Conservation (phyloP, 192 early-diverging fungal genomes). For the Coemansia sp. region DNA sequence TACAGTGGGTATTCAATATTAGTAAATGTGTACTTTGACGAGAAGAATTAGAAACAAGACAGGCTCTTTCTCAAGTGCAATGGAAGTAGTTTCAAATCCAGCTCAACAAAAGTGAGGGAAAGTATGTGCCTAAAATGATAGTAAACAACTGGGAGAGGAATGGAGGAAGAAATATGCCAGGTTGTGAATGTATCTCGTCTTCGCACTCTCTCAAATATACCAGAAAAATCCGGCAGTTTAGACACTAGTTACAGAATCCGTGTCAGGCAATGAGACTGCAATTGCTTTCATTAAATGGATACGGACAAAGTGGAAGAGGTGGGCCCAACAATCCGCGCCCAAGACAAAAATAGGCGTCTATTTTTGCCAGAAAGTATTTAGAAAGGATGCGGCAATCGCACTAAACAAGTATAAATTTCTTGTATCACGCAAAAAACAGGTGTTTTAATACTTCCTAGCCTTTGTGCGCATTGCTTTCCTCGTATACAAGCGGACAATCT, state of each 20-base stretch:
- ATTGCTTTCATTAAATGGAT: neutral
- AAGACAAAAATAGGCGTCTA: neutral
- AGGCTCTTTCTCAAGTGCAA: neutral
- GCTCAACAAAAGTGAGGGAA: neutral
- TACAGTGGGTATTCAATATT: neutral
- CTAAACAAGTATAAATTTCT: neutral
- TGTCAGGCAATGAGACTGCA: neutral
- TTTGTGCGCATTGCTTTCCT: neutral
- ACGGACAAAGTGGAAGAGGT: neutral
- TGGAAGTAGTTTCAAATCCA: neutral
- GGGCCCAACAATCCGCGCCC: neutral
- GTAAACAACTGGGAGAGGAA: neutral
- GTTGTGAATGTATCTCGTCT: neutral
- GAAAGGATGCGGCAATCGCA: neutral
- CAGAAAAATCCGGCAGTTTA: neutral
- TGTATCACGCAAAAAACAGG: neutral
- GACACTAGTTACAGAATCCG: neutral
- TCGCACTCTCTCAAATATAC: neutral
- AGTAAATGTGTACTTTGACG: neutral
- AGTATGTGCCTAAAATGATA: slow-evolving; percentile 1
- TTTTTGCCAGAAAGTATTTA: neutral
- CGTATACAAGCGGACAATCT: neutral
- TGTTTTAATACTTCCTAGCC: no score
- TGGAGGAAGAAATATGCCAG: neutral
- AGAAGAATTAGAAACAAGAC: neutral